Evolutionary conservation across 768 basidiomycete species (phyloP), one percentile per base, ranked within the genome.

Genomic region (Phaeotremella skinneri): DNA sequence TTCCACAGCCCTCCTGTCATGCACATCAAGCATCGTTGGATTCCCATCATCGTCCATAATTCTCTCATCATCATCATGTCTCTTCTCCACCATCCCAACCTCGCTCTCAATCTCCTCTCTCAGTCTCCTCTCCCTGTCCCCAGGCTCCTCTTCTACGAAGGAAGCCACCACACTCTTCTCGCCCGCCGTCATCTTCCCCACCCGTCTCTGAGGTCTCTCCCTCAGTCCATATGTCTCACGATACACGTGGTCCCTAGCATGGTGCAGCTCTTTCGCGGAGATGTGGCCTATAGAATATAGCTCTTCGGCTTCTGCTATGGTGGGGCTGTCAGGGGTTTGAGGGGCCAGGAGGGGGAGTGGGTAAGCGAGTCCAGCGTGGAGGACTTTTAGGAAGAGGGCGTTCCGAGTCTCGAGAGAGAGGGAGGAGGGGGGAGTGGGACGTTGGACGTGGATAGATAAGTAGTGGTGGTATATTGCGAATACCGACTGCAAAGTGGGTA

Each of bases 1-100:
- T 34, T 75, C 75, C 17, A 76, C 56, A 14, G 72, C 73, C 49
- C 73, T 49, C 37, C 56, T 55, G 56, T 75, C 76, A 58, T 61
- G 54, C 11, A 56, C 45, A 55, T 72, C 66, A 20, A 76, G 56
- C 48, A 57, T 67, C 21, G 58, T 57, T 21, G 51, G 51, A 30
- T 30, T 52, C 30, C 51, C 51, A n/a, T 52, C 51, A 30, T 31
- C 31, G 14, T 52, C 29, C 51, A 52, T 55, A 2, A 62, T 39
- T 4, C 62, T 58, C 41, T 63, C 66, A 34, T 67, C 39, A 14
- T 54, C 41, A 45, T 61, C 61, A 17, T 63, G 29, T 27, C 49
- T 42, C n/a, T 55, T 39, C 5, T 48, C 50, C n/a, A 61, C 66
- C 31, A 53, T 42, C 9, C 63, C 54, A 13, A 69, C 61, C 45